Evolutionary conservation across 2,329 filamentous ascomycete genomes (phyloP).

Genomic region (Whalleya microplaca): DNA sequence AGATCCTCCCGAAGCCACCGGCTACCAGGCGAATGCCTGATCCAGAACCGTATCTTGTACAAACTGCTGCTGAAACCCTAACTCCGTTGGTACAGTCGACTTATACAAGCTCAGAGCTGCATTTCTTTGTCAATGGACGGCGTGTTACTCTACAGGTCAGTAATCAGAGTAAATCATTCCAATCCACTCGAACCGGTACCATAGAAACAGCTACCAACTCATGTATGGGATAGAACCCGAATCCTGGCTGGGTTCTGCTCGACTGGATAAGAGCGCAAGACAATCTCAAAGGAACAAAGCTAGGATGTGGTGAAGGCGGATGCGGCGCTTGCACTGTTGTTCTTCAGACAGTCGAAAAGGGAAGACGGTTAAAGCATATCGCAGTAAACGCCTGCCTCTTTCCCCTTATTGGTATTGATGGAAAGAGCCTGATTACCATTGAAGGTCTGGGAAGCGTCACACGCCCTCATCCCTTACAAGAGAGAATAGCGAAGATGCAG

Average conservation of each 20-base stretch:
- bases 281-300: constrained; percentile 27
- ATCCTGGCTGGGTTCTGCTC: constrained; percentile 38
- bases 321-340: constrained; percentile 96
- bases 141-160: constrained; percentile 18
- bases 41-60: constrained; percentile 5
- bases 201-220: background rate
- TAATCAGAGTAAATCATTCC: background rate
- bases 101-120: constrained; percentile 39
- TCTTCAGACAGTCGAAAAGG: constrained; percentile 84
- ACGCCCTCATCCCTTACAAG: constrained; percentile 82
- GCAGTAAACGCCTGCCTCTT: constrained; percentile 94
- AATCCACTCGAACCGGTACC: background rate
- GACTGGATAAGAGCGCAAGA: constrained; percentile 32
- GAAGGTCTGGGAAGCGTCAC: constrained; percentile 89
- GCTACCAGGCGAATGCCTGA: background rate
- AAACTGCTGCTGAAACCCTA: constrained; percentile 23
- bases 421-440: constrained; percentile 95
- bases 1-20: constrained; percentile 18
- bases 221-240: constrained; percentile 20
- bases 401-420: constrained; percentile 86
- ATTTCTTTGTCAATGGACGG: constrained; percentile 36
- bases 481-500: constrained; percentile 73
- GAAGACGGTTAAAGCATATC: constrained; percentile 81
- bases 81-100: constrained; percentile 30
- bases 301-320: constrained; percentile 88